Conservation (phyloP, 768 basidiomycete genomes). For the Gloeopeniophorella convolvens region DNA sequence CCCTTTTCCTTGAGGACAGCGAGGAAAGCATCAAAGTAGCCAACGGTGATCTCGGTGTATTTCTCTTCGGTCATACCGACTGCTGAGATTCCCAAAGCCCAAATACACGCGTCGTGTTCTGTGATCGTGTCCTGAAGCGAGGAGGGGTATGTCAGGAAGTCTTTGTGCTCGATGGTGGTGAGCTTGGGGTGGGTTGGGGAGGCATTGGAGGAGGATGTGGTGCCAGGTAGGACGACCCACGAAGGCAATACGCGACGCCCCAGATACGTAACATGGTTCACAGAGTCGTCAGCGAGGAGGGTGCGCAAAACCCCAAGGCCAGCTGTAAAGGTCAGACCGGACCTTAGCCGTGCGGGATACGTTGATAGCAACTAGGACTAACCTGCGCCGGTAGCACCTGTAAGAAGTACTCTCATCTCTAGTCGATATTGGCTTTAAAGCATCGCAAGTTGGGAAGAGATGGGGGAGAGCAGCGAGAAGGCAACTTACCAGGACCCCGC, state of each 20-base stretch:
- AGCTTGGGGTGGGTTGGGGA: slow-evolving; percentile 20
- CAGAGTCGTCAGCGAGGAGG: slow-evolving; percentile 17
- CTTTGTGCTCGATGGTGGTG: slow-evolving; percentile 17
- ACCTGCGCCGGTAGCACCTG: slow-evolving; percentile 7
- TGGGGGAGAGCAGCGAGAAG: too few species aligned
- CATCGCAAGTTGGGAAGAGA: too few species aligned
- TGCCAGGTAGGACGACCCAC: slow-evolving; percentile 15
- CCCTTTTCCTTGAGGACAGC: slow-evolving; percentile 5
- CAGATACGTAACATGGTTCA: slow-evolving; percentile 23
- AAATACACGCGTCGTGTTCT: slow-evolving; percentile 25
- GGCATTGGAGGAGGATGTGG: not conserved
- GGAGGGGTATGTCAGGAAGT: slow-evolving; percentile 21
- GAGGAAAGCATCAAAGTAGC: slow-evolving; percentile 20
- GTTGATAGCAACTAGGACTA: not conserved
- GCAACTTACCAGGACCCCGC: too few species aligned
- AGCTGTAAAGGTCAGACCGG: slow-evolving; percentile 16
- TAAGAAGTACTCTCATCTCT: not conserved
- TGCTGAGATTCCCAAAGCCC: slow-evolving; percentile 23
- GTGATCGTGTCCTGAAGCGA: slow-evolving; percentile 15
- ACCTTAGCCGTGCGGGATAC: not conserved
- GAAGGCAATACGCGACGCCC: slow-evolving; percentile 23
- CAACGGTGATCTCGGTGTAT: slow-evolving; percentile 24
- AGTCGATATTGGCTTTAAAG: too few species aligned
- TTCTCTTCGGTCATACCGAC: slow-evolving; percentile 15
- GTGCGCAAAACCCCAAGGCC: slow-evolving; percentile 22